Evolutionary conservation across 345 rosid genomes (phyloP), one percentile per base, ranked within the genome.

Genomic region (Ceriops decandra): DNA sequence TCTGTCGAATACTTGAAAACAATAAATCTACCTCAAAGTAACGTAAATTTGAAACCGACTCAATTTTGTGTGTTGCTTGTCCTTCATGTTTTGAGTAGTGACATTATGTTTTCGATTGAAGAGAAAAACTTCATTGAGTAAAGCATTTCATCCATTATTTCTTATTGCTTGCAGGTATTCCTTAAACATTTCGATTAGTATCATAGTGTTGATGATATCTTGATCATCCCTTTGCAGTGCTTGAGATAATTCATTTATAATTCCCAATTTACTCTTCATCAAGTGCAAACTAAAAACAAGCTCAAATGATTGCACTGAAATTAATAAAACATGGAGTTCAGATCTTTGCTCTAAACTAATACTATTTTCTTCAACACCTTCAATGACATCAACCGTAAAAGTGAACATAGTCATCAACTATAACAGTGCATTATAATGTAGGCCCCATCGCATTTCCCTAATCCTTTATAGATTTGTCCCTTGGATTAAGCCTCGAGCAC

Each of bases 171-270:
- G 53, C 5, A 62, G 10, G 11, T 19, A 6, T 49, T 32, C 4
- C n/a, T 62, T 54, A 7, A 46, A 32, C 7, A 62, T 35, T n/a
- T 22, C 31, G 0, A 57, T 64, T 16, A 57, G 49, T 2, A 46
- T 3, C 46, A 64, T 49, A 13, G 59, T 63, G 56, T 47, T 57
- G 19, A 58, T 33, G 35, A 64, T 72, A 31, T 63, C 58, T 71
- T 57, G 64, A 63, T 71, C 57, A 36, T 47, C 42, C 3, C 6
- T 64, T 64, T 64, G 59, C 8, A 71, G 57, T 7, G 64, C 64
- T 20, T 63, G 16, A 21, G 75, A 64, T 0, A 71, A n/a, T 46
- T 64, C 69, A 71, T 64, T 46, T 26, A 16, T 64, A 7, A 71
- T 53, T 28, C 47, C 59, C 20, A 65, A 52, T 13, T 27, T 35